Percentiles rank a stretch among this genome's conserved stretches.
Evolutionary conservation across 306 rosid genomes (phyloP).

Genomic region (Prunus armeniaca): DNA sequence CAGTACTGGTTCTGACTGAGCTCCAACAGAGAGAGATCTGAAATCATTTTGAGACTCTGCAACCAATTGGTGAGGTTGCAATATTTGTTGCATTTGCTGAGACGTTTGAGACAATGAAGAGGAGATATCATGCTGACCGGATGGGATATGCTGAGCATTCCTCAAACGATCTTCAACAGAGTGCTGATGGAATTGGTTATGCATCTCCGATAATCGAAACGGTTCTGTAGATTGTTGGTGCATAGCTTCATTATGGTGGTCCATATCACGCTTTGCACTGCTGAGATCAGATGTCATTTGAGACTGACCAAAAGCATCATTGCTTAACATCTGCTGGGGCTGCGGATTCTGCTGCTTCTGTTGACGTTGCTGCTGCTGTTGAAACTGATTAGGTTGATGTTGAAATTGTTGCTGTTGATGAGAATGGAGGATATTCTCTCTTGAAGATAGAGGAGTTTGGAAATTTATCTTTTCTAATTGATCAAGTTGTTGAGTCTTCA

Average conservation of each 20-base stretch:
- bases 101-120: slow-evolving; percentile 59
- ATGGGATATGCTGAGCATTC: slow-evolving; percentile 52
- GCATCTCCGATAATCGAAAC: slow-evolving; percentile 65
- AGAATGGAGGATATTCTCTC: slow-evolving; percentile 57
- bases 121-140: slow-evolving; percentile 55
- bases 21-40: slow-evolving; percentile 60
- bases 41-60: slow-evolving; percentile 67
- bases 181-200: slow-evolving; percentile 70
- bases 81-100: slow-evolving; percentile 56
- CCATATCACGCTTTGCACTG: slow-evolving; percentile 62
- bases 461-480: slow-evolving; percentile 75
- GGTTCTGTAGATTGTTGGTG: slow-evolving; percentile 58
- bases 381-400: slow-evolving; percentile 72
- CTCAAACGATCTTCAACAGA: slow-evolving; percentile 54
- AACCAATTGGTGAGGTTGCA: slow-evolving; percentile 47
- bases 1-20: slow-evolving; percentile 49
- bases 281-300: slow-evolving; percentile 54
- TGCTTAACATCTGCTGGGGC: slow-evolving; percentile 53
- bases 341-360: slow-evolving; percentile 66
- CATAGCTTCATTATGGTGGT: slow-evolving; percentile 56
- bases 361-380: slow-evolving; percentile 58
- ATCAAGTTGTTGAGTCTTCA: slow-evolving; percentile 58
- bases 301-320: slow-evolving; percentile 60
- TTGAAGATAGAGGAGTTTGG: slow-evolving; percentile 58
- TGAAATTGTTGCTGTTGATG: slow-evolving; percentile 72